A percentile compares a stretch with the other conserved stretches of the same genome.
phyloP scores from a whole-genome alignment of 2,329 filamentous ascomycete genomes.

The Colletotrichum orchidophilum region DNA sequence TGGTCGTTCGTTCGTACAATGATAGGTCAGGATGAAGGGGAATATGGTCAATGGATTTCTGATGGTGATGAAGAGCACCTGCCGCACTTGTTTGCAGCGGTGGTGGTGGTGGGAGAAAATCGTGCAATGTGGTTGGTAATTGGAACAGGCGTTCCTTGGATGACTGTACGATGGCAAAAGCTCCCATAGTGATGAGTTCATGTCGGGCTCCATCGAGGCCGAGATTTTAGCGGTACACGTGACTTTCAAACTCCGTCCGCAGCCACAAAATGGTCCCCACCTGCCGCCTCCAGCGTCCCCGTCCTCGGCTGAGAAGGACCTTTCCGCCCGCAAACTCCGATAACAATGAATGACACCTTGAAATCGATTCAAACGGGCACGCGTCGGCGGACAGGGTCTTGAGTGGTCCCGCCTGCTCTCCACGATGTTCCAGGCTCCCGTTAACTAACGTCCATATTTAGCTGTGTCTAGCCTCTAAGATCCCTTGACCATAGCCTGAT shows the following conservation, averaged over 20 bases:
- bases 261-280: background rate
- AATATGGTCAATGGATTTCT: background rate
- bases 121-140: constrained; percentile 19
- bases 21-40: background rate
- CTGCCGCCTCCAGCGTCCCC: background rate
- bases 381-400: background rate
- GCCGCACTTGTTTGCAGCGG: background rate
- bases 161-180: constrained; percentile 33
- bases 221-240: constrained; percentile 29
- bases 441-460: background rate
- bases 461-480: background rate
- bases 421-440: background rate
- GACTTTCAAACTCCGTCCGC: constrained; percentile 22
- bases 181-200: constrained; percentile 31
- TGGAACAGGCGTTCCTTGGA: constrained; percentile 1
- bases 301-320: constrained; percentile 5
- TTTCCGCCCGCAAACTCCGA: constrained; percentile 29
- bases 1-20: background rate
- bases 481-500: background rate
- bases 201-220: constrained; percentile 14
- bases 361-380: background rate
- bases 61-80: constrained; percentile 4
- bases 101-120: constrained; percentile 2
- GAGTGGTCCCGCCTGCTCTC: background rate
- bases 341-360: constrained; percentile 11